Evolutionary conservation across 2,329 filamentous ascomycete species (phyloP).

Genomic region (Plectosphaerella cucumerina): DNA sequence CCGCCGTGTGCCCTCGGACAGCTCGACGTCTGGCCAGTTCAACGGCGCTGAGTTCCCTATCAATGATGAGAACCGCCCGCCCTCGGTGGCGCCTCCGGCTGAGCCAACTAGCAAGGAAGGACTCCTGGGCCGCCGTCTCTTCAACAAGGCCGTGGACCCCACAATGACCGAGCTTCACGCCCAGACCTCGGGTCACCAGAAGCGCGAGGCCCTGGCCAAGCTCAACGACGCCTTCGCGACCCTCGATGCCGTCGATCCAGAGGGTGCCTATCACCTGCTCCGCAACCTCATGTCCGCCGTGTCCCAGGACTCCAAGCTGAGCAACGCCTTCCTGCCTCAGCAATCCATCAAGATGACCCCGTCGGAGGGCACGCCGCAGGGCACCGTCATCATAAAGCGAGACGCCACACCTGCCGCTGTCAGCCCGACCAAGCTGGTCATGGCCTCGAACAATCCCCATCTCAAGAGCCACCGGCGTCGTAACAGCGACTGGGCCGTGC

Average conservation of each 20-base stretch:
- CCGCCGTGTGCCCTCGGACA: constrained; percentile 75
- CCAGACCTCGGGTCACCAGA: constrained; percentile 63
- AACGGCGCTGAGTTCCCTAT: constrained; percentile 31
- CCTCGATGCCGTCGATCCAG: constrained; percentile 82
- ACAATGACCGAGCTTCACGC: constrained; percentile 81
- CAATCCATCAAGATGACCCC: constrained; percentile 33
- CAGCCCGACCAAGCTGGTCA: constrained; percentile 63
- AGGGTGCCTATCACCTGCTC: constrained; percentile 83
- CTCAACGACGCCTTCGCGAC: constrained; percentile 82
- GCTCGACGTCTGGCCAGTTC: constrained; percentile 40
- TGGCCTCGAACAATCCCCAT: constrained; percentile 81
- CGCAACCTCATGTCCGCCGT: constrained; percentile 72
- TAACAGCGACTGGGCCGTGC: constrained; percentile 39
- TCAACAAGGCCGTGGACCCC: constrained; percentile 76
- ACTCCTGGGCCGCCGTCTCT: constrained; percentile 74
- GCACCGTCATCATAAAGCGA: constrained; percentile 56
- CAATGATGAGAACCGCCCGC: constrained; percentile 62
- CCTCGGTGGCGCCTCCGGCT: constrained; percentile 36
- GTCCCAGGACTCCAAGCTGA: constrained; percentile 64
- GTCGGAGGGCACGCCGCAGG: constrained; percentile 42
- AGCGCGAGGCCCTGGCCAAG: constrained; percentile 77
- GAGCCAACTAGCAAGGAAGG: constrained; percentile 74
- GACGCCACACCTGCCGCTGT: constrained; percentile 17
- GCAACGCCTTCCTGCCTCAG: constrained; percentile 38
- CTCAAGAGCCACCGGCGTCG: constrained; percentile 72